These are phyloP conservation scores for Penicillium sp. DNA, from an alignment of 2,329 filamentous ascomycete species.

Conservation along the genomic window DNA sequence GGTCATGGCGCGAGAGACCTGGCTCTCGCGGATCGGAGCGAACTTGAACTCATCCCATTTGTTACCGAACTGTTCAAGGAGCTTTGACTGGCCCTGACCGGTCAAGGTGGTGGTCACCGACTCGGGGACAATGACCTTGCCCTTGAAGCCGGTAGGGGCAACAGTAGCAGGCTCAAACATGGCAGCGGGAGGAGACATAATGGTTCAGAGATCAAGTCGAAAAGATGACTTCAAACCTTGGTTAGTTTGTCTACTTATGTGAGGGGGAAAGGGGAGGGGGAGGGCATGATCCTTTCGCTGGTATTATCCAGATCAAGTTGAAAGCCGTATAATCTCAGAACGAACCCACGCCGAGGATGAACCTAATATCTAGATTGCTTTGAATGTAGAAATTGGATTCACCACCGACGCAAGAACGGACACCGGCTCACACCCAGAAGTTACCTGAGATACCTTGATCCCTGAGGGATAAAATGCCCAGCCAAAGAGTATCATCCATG, in stretches of 20 bases:
- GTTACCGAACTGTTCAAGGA: conserved; percentile 65
- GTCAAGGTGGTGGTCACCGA: conserved; percentile 40
- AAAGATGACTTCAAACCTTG: conserved; percentile 22
- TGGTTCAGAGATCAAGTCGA: conserved; percentile 41
- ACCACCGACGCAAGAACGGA: conserved; percentile 45
- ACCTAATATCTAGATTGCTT: not conserved
- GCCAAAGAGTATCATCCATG: conserved; percentile 41
- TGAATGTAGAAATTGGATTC: conserved; percentile 22
- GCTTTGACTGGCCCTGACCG: conserved; percentile 51
- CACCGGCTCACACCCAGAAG: conserved; percentile 64
- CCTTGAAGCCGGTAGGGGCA: conserved; percentile 40
- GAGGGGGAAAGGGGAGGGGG: conserved; percentile 44
- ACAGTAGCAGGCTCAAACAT: conserved; percentile 52
- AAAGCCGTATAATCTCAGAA: conserved; percentile 80
- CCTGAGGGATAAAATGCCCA: conserved; percentile 38
- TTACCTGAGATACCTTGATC: conserved; percentile 52
- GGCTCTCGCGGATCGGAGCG: conserved; percentile 82
- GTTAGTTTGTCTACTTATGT: conserved; percentile 42
- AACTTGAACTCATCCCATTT: conserved; percentile 84
- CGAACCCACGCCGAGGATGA: conserved; percentile 30
- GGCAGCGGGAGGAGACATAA: conserved; percentile 78
- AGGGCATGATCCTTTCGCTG: conserved; percentile 99
- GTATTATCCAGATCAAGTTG: conserved; percentile 99
- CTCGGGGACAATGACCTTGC: conserved; percentile 48
- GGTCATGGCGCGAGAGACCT: conserved; percentile 92